Evolutionary conservation across 2,329 filamentous ascomycete genomes (phyloP).

Genomic region (Clonostachys rosea): DNA sequence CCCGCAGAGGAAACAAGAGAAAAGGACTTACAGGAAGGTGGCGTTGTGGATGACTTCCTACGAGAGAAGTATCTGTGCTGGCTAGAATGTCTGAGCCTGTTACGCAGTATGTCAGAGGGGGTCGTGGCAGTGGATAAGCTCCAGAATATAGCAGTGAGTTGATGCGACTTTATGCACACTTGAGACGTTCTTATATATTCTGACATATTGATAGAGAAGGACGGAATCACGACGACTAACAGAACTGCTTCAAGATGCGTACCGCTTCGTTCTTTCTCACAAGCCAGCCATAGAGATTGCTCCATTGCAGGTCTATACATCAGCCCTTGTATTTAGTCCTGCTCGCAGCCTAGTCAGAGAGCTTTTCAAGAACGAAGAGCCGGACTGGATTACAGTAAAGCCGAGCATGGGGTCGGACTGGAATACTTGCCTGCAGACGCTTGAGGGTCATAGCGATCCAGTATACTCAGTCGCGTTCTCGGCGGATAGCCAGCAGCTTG

Average conservation of each 20-base stretch:
- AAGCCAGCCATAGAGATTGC: not conserved
- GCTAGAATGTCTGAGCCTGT: slow-evolving; percentile 34
- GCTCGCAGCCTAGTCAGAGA: not conserved
- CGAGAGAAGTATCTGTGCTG: slow-evolving; percentile 30
- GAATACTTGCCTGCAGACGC: slow-evolving; percentile 1
- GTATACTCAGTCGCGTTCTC: not conserved
- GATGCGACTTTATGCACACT: not conserved
- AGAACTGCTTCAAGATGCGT: not conserved
- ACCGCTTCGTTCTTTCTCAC: not conserved
- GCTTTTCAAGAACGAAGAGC: not conserved
- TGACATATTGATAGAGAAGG: not conserved
- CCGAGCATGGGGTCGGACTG: not conserved
- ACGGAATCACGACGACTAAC: not conserved
- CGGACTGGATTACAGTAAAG: not conserved
- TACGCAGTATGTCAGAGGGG: slow-evolving; percentile 14
- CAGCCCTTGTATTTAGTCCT: slow-evolving; percentile 4
- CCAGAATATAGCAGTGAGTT: not conserved
- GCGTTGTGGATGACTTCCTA: slow-evolving; percentile 22
- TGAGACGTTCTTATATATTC: not conserved
- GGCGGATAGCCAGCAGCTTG: not conserved
- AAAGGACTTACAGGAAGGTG: slow-evolving; percentile 7
- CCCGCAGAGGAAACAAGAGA: not conserved
- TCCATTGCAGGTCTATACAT: slow-evolving; percentile 4
- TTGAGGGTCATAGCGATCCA: not conserved
- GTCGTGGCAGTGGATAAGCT: slow-evolving; percentile 8